Conservation (phyloP, 192 early-diverging fungal genomes). For the Thamnidium elegans region DNA sequence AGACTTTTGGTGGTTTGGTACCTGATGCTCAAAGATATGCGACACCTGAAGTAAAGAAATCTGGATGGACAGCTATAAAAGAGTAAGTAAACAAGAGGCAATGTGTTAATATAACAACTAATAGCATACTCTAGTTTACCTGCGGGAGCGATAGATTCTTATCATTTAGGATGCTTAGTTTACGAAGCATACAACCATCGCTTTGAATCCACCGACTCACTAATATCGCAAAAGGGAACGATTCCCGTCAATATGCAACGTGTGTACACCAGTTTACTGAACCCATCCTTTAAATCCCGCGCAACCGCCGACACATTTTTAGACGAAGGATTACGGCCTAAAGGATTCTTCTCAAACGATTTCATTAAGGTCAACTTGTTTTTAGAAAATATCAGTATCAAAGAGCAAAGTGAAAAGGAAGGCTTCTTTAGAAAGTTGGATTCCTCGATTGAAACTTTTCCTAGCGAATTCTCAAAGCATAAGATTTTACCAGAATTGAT, state of each 20-base stretch:
- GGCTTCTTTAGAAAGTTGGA: slow-evolving; percentile 82
- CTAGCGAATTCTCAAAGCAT: slow-evolving; percentile 79
- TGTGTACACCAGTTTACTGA: slow-evolving; percentile 61
- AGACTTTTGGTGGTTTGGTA: slow-evolving; percentile 63
- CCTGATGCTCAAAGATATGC: slow-evolving; percentile 66
- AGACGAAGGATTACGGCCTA: slow-evolving; percentile 53
- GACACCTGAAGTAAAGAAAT: slow-evolving; percentile 69
- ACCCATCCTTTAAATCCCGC: slow-evolving; percentile 58
- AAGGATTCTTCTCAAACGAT: slow-evolving; percentile 77
- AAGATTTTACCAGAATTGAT: slow-evolving; percentile 93
- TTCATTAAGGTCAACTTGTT: slow-evolving; percentile 83
- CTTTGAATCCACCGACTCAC: slow-evolving; percentile 48
- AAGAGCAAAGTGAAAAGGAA: slow-evolving; percentile 83
- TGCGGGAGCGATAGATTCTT: slow-evolving; percentile 67
- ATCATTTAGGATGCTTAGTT: slow-evolving; percentile 80
- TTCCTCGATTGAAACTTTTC: slow-evolving; percentile 69
- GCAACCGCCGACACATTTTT: slow-evolving; percentile 68
- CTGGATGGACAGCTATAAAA: slow-evolving; percentile 56
- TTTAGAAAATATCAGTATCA: slow-evolving; percentile 90
- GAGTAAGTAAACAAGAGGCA: slow-evolving; percentile 44
- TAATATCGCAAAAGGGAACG: slow-evolving; percentile 40
- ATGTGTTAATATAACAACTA: slow-evolving; percentile 5
- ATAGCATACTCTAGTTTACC: slow-evolving; percentile 25
- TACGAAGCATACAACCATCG: slow-evolving; percentile 76
- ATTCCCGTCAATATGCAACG: slow-evolving; percentile 62